phyloP scores from a whole-genome alignment of 495 filamentous ascomycete species.

The Aspergillus saccharolyticus region DNA sequence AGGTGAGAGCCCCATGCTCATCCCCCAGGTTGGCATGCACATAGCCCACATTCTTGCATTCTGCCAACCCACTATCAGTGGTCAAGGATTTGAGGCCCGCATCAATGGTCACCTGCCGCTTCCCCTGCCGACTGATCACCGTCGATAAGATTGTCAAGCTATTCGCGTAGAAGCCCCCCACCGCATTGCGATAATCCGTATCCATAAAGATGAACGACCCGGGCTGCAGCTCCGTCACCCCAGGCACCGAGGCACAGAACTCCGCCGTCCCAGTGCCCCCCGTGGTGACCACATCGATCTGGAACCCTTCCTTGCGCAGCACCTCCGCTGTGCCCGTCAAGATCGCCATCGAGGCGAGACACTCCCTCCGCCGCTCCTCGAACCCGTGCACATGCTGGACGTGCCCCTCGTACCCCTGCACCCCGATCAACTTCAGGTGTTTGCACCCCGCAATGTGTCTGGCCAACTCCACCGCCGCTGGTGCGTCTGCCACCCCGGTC shows the following conservation, averaged over 20 bases:
- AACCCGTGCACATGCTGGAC: conserved; percentile 31
- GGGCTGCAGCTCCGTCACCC: conserved; percentile 36
- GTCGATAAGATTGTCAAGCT: conserved; percentile 33
- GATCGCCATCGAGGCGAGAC: conserved; percentile 28
- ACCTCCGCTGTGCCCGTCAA: conserved; percentile 26
- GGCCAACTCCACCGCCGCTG: conserved; percentile 26
- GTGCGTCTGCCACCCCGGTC: conserved; percentile 26
- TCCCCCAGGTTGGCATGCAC: conserved; percentile 31
- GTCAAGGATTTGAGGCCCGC: conserved; percentile 35
- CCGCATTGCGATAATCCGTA: conserved; percentile 36
- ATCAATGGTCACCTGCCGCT: conserved; percentile 31
- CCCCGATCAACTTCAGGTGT: conserved; percentile 29
- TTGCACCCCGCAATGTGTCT: conserved; percentile 20
- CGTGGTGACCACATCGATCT: conserved; percentile 31
- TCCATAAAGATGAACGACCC: conserved; percentile 43
- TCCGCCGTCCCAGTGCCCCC: conserved; percentile 36
- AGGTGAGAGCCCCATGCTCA: conserved; percentile 33
- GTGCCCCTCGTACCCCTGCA: conserved; percentile 37
- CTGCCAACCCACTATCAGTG: conserved; percentile 35
- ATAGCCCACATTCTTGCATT: conserved; percentile 33
- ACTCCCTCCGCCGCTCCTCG: conserved; percentile 28
- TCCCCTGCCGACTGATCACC: conserved; percentile 33
- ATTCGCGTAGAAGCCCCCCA: conserved; percentile 33
- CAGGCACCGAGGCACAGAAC: conserved; percentile 35
- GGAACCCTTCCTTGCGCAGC: conserved; percentile 27